These are phyloP conservation scores for Aspergillus phoenicis DNA, from an alignment of 2,329 filamentous ascomycete species.

Conservation along the genomic window DNA sequence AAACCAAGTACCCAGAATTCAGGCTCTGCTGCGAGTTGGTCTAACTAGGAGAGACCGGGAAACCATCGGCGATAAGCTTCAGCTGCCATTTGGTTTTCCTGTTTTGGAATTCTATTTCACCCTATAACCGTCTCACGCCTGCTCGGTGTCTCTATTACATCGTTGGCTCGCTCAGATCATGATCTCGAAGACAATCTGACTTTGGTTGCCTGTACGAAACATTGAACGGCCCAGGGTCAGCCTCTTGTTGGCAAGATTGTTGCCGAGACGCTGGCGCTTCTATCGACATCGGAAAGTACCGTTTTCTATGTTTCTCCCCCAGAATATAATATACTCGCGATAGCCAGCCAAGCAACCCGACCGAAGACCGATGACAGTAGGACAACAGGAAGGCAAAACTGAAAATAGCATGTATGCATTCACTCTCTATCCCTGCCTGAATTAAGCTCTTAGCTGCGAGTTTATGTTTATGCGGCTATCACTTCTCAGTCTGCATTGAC, in stretches of 20 bases:
- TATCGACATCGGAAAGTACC: not conserved
- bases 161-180: not conserved
- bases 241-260: not conserved
- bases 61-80: not conserved
- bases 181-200: constrained; percentile 1
- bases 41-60: not conserved
- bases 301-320: too few relatives aligned
- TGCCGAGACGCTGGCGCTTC: not conserved
- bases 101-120: not conserved
- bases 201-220: constrained; percentile 3
- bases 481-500: constrained; percentile 20
- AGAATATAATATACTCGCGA: not conserved
- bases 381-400: not conserved
- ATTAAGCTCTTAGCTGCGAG: constrained; percentile 6
- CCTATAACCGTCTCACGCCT: not conserved
- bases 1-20: not conserved
- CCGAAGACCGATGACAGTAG: not conserved
- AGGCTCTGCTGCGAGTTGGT: not conserved
- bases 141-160: not conserved
- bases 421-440: not conserved
- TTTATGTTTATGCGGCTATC: constrained; percentile 21
- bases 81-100: not conserved
- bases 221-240: not conserved
- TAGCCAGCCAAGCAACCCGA: not conserved
- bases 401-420: constrained; percentile 4